phyloP scores from a whole-genome alignment of 108 stramenopile genomes.

The Mediolabrus comicus region DNA sequence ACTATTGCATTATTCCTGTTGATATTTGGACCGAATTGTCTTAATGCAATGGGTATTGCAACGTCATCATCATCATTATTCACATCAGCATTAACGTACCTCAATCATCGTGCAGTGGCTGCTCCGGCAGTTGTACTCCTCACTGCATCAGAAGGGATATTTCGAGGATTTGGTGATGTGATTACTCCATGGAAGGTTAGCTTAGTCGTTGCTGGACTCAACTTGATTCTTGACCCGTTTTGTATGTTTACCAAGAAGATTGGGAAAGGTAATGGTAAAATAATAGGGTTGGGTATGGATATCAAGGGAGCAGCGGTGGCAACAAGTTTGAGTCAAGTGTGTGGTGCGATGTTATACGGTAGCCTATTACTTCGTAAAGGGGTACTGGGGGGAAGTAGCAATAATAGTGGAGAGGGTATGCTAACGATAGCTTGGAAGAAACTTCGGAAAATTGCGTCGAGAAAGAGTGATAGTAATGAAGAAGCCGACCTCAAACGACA shows the following conservation, averaged over 20 bases:
- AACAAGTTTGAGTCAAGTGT: conserved; percentile 51
- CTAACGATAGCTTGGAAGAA: conserved; percentile 2
- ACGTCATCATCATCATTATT: conserved; percentile 19
- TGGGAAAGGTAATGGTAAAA: neutral
- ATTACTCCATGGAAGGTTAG: conserved; percentile 54
- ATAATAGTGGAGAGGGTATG: neutral
- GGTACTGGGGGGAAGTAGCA: conserved; percentile 14
- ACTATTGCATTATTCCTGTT: conserved; percentile 24
- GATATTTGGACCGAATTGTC: conserved; percentile 17
- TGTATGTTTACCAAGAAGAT: conserved; percentile 47
- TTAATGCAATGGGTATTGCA: conserved; percentile 57
- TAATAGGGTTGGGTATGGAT: conserved; percentile 36
- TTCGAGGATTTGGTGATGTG: conserved; percentile 60
- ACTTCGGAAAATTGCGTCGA: neutral
- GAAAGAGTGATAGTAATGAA: neutral
- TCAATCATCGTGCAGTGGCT: conserved; percentile 49
- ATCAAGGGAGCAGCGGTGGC: conserved; percentile 64
- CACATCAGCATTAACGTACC: conserved; percentile 43
- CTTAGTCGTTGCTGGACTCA: conserved; percentile 39
- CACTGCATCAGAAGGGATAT: conserved; percentile 60
- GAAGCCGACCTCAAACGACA: conserved; percentile 2
- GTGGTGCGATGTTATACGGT: conserved; percentile 38
- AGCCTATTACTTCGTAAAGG: conserved; percentile 28
- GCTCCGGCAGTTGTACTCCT: conserved; percentile 59
- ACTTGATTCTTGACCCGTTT: conserved; percentile 61